Conservation (phyloP, 148 eudicot species). For the Diospyros lotus region DNA sequence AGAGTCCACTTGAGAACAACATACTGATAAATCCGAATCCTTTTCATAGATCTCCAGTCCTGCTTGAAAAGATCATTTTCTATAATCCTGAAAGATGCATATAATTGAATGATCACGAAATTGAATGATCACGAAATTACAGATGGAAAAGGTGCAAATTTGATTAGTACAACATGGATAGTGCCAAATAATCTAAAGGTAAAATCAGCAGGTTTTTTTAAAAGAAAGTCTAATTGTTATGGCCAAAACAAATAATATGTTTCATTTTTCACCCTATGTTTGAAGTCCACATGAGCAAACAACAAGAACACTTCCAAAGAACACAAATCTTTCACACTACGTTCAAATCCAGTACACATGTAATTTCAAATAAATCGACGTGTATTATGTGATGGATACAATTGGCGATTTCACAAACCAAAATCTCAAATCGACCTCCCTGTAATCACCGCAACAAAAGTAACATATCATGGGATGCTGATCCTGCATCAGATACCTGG, state of each 20-base stretch:
- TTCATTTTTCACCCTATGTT: background rate
- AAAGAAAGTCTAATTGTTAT: background rate
- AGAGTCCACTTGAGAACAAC: conserved; percentile 74
- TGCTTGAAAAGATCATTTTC: conserved; percentile 80
- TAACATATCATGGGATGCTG: too few species aligned
- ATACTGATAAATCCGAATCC: conserved; percentile 53
- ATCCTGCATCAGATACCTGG: too few species aligned
- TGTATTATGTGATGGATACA: too few species aligned
- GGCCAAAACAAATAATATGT: background rate
- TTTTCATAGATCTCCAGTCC: conserved; percentile 75
- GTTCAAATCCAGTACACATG: too few species aligned
- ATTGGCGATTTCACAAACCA: too few species aligned
- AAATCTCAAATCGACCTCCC: too few species aligned
- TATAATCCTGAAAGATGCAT: conserved; percentile 41
- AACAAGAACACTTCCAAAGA: too few species aligned
- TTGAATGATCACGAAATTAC: background rate
- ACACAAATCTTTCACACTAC: too few species aligned
- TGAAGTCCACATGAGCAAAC: background rate
- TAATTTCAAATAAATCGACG: too few species aligned
- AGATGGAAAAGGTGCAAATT: background rate
- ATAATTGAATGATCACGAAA: background rate
- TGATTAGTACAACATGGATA: background rate
- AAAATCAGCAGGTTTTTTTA: background rate
- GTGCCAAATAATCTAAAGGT: background rate
- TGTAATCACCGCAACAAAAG: too few species aligned